Evolutionary conservation across 176 grass and related monocot species (phyloP), one percentile per base, ranked within the genome.

Genomic region (Zoysia japonica): DNA sequence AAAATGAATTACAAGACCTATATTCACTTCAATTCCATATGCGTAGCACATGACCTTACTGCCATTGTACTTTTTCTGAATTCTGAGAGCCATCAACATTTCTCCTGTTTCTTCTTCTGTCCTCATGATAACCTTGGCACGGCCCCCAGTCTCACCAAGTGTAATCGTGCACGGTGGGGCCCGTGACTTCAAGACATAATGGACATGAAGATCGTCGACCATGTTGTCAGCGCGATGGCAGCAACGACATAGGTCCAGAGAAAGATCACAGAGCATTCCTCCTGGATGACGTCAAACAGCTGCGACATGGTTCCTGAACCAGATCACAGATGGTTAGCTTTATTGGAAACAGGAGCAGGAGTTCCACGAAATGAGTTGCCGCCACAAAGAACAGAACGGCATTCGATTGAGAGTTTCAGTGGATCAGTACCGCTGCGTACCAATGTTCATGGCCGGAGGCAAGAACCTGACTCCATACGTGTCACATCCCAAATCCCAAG

Each of bases 361-460:
- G 1, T 20, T 65, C 35, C 37, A 14, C 9, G 10, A 6, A 77
- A 57, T 1, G 40, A 51, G 6, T 17, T 55, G 28, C 28, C 0
- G 0, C 28, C 28, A 28, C 28, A 28, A 41, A 68, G 28, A 65
- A 72, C 4, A 20, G 56, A 36, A 65, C 28, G 28, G 28, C 12
- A 45, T 19, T 17, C 13, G 53, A 38, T 60, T 43, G 37, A 43
- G 61, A 42, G 66, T 11, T 57, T 49, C 9, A 28, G 28, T 28
- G 0, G 28, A 28, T 28, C 28, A 28, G 28, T 0, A 28, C 28
- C 0, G 28, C 28, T 61, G 10, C 51, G 45, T 92, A 88, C 95
- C 89, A 3, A 97, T 97, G 78, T 87, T 94, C 94, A 94, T 97
- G 6, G 89, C 94, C 3, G 91, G 92, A n/a, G 92, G 89, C 52